Conservation (phyloP, 768 basidiomycete species). For the Boletellus ananas region DNA sequence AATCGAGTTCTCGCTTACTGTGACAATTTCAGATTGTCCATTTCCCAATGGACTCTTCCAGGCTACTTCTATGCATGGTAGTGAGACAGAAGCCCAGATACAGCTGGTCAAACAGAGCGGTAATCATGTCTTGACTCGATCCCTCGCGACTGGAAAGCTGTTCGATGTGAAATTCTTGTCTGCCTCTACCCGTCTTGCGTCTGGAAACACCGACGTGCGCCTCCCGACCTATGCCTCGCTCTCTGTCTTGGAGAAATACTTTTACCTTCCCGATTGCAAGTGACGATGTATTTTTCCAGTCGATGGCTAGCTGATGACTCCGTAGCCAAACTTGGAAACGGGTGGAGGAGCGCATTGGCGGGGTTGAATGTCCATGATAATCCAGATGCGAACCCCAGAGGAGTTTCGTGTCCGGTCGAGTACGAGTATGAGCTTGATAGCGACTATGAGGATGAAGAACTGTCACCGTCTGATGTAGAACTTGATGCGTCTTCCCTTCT, state of each 20-base stretch:
- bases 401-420: constrained; percentile 5
- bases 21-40: constrained; percentile 16
- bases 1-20: constrained; percentile 6
- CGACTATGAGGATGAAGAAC: constrained; percentile 24
- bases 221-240: constrained; percentile 15
- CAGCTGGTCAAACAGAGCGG: constrained; percentile 3
- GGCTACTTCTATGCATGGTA: background rate
- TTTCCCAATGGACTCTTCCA: constrained; percentile 15
- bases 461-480: background rate
- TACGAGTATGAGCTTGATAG: constrained; percentile 25
- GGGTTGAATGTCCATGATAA: background rate
- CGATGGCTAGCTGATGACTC: background rate
- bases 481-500: background rate
- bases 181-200: background rate
- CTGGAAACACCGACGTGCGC: background rate
- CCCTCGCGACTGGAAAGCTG: constrained; percentile 15
- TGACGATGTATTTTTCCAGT: background rate
- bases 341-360: constrained; percentile 8
- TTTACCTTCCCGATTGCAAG: constrained; percentile 11
- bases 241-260: constrained; percentile 8
- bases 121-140: constrained; percentile 8
- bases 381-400: background rate
- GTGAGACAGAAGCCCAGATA: background rate
- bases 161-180: constrained; percentile 22
- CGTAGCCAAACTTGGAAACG: constrained; percentile 8